Evolutionary conservation across 768 basidiomycete species (phyloP), one percentile per base, ranked within the genome.

Genomic region (Pluteus cervinus): DNA sequence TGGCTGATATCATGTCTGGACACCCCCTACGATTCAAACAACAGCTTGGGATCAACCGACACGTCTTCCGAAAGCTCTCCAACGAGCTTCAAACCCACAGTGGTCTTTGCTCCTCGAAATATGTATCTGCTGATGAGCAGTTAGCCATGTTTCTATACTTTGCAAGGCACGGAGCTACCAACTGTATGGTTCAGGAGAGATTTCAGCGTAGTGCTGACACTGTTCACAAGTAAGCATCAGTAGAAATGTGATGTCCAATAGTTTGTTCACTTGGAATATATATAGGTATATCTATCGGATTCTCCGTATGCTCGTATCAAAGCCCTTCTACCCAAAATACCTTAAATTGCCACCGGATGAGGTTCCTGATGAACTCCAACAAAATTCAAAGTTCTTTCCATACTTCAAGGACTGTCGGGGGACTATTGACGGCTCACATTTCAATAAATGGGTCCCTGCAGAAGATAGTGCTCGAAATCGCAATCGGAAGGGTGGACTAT

Each of bases 141-240:
- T 33, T 66, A 11, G 62, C 60, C 1, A 61, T 68, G 10, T 68
- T 66, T 38, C 53, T 67, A 11, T 42, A 49, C 6, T 45, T 55
- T 28, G 45, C 48, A 5, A 44, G 49, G 1, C 61, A 54, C 23
- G 61, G 62, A 2, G 26, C 46, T 11, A 37, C 51, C 1, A 53
- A 50, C 41, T 32, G 46, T 4, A 48, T 57, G 28, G 41, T 61
- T 28, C 52, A 56, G 38, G 64, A 67, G 34, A 36, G 51, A 6
- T 68, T 69, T 41, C 65, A 67, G 42, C 36, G 52, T 2, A 60
- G 60, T 45, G 57, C 52, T 8, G 61, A 61, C 17, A 66, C 64
- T 1, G 59, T 68, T 12, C 60, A 56, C n/a, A 54, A 56, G 64
- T 61, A 35, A 23, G 36, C 7, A 32, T 28, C 25, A 22, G 15